A percentile compares a stretch with the other conserved stretches of the same genome.
Evolutionary conservation across 2,329 filamentous ascomycete species (phyloP).

Genomic region (Podosphaera xanthii): DNA sequence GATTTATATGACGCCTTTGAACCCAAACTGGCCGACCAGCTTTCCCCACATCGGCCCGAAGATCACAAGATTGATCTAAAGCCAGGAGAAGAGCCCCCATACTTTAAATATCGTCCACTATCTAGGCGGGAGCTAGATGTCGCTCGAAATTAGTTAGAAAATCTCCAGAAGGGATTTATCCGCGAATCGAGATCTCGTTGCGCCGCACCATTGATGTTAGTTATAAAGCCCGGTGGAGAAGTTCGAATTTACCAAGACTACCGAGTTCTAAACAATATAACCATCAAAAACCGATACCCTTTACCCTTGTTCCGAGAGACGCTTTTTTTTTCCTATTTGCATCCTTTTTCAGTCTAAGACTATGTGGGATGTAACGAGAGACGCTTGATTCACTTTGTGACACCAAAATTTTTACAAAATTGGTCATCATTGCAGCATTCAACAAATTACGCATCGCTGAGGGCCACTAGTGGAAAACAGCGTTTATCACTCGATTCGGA

Average conservation of each 20-base stretch:
- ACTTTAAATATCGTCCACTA: too few species aligned
- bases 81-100: too few species aligned
- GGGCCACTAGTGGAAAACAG: conserved; percentile 7
- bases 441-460: not conserved
- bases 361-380: not conserved
- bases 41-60: too few species aligned
- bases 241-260: conserved; percentile 1
- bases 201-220: not conserved
- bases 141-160: too few species aligned
- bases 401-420: conserved; percentile 1
- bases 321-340: not conserved
- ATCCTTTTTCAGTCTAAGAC: too few species aligned
- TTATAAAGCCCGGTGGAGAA: not conserved
- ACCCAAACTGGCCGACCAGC: too few species aligned
- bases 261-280: not conserved
- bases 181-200: too few species aligned
- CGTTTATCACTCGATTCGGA: conserved; percentile 1
- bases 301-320: not conserved
- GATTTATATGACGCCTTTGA: too few species aligned
- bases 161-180: too few species aligned
- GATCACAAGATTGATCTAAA: too few species aligned
- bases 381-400: not conserved
- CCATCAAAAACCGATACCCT: conserved; percentile 2
- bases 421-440: conserved; percentile 3
- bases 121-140: too few species aligned